Percentiles rank a stretch among this genome's conserved stretches.
These are phyloP conservation scores for Colletotrichum sp. DNA, from an alignment of 2,329 filamentous ascomycete genomes.

Conservation along the genomic window DNA sequence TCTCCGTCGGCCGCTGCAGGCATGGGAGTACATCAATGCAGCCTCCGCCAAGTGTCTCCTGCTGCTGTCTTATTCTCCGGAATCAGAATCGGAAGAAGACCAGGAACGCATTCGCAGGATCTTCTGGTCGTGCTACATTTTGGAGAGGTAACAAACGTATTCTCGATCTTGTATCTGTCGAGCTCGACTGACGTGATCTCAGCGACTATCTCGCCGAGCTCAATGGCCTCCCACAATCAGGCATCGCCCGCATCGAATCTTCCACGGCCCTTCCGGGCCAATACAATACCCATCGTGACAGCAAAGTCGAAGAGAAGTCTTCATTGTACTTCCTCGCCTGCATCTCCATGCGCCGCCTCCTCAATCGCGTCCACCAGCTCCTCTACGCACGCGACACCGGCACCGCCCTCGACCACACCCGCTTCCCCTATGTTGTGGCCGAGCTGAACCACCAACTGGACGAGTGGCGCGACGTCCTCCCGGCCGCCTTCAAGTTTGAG, in stretches of 20 bases:
- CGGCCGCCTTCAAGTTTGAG: slow-evolving; percentile 45
- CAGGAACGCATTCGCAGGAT: slow-evolving; percentile 54
- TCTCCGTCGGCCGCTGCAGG: slow-evolving; percentile 53
- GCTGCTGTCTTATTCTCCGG: slow-evolving; percentile 47
- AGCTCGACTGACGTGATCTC: no score
- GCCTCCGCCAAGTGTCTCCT: slow-evolving; percentile 55
- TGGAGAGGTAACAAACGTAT: slow-evolving; percentile 59
- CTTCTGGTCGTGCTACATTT: slow-evolving; percentile 61
- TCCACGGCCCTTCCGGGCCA: slow-evolving; percentile 51
- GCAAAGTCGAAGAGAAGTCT: slow-evolving; percentile 47
- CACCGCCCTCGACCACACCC: slow-evolving; percentile 45
- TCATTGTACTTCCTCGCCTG: slow-evolving; percentile 59
- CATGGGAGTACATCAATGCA: slow-evolving; percentile 56
- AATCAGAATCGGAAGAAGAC: slow-evolving; percentile 40
- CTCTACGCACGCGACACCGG: slow-evolving; percentile 52
- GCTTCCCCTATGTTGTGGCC: slow-evolving; percentile 52
- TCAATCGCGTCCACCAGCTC: slow-evolving; percentile 54
- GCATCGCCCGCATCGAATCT: slow-evolving; percentile 56
- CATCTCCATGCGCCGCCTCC: slow-evolving; percentile 53
- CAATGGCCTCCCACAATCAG: slow-evolving; percentile 53
- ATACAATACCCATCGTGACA: slow-evolving; percentile 47
- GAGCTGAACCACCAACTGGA: slow-evolving; percentile 55
- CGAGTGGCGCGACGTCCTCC: slow-evolving; percentile 52
- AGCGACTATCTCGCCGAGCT: slow-evolving; percentile 60
- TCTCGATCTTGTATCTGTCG: no score